Evolutionary conservation across 305 asterid species (phyloP), one percentile per base, ranked within the genome.

Genomic region (Nicotiana rustica): DNA sequence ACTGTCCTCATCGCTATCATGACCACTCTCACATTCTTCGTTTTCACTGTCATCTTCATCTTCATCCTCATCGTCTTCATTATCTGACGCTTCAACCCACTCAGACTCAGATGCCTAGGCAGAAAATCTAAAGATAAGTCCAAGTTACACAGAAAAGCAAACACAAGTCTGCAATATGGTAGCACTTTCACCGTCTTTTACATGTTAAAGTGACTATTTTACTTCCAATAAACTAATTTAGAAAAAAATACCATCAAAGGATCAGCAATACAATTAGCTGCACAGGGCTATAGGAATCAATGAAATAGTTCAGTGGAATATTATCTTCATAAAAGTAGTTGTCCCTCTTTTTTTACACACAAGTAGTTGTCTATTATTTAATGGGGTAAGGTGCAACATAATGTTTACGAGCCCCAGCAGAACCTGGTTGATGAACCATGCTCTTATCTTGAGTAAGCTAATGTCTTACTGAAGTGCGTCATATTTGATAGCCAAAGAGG

Each of bases 91-190:
- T 89, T 94, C 98, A 70, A 96, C 81, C 99, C 99, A 96, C 87
- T 96, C 98, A 44, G 99, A 88, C 93, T 91, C 94, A 80, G 99
- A 90, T 67, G 97, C 98, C 99, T 96, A 89, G 55, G 77, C 38
- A 44, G 80, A 65, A 80, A 55, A 78, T 67, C 69, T 21, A 85
- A 82, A 80, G 71, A 76, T 66, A 44, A 77, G 49, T 4, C 60
- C 59, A 75, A 10, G 47, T 17, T 15, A 29, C 65, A 52, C 18
- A 8, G 71, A 84, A 82, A 33, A 67, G 60, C 67, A 62, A 78
- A 38, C 41, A 21, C 59, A 41, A 62, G 75, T 64, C 17, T 52
- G 44, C 31, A 44, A 15, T 52, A 29, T 15, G 80, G 29, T 6
- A 19, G 52, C 61, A 47, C 29, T 49, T 36, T 25, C 67, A 65